phyloP scores from a whole-genome alignment of 768 basidiomycete species.

The Exidia glandulosa region DNA sequence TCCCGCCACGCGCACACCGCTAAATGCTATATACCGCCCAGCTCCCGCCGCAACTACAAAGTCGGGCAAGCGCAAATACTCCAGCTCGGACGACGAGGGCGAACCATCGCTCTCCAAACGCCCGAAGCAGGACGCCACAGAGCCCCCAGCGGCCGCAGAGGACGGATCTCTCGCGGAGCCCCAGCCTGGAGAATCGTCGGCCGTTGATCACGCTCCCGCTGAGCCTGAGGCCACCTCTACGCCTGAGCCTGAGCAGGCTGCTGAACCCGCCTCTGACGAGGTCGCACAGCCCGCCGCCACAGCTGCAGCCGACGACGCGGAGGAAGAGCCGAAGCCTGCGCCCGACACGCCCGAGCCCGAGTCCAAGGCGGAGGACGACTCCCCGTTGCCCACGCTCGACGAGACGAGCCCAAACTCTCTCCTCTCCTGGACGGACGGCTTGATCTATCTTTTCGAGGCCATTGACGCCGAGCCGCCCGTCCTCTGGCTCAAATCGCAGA shows the following conservation, averaged over 20 bases:
- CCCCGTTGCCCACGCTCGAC: neutral
- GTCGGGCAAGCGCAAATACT: neutral
- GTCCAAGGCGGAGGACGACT: neutral
- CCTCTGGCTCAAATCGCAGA: neutral
- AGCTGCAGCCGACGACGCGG: neutral
- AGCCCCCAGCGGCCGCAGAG: neutral
- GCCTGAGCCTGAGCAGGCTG: neutral
- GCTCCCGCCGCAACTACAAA: neutral
- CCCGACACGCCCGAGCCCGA: neutral
- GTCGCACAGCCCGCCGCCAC: neutral
- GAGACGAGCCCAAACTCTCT: neutral
- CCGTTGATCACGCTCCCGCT: no score
- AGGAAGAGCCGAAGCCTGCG: neutral
- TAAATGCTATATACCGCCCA: neutral
- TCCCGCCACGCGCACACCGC: no score
- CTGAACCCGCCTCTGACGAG: neutral
- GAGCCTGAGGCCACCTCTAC: neutral
- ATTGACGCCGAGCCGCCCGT: neutral
- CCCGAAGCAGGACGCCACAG: neutral
- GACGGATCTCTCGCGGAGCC: no score
- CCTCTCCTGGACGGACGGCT: neutral
- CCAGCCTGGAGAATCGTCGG: no score
- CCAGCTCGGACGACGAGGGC: neutral
- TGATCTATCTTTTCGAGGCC: neutral
- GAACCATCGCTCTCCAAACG: neutral